A percentile compares a stretch with the other conserved stretches of the same genome.
phyloP scores from a whole-genome alignment of 768 basidiomycete genomes.

The Pulveroboletus ravenelii region DNA sequence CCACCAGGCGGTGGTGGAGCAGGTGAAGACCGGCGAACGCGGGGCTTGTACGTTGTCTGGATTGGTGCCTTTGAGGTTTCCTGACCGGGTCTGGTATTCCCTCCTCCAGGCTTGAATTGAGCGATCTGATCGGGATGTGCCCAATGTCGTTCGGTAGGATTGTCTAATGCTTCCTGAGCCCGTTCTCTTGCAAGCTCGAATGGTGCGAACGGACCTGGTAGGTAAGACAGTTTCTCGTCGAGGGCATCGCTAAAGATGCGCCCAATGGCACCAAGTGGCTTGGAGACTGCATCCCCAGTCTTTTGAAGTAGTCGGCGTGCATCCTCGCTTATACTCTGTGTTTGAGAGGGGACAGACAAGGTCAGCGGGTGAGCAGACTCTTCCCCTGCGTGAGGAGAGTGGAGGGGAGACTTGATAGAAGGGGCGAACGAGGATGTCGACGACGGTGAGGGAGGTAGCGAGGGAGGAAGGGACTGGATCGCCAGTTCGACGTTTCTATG shows the following conservation, averaged over 20 bases:
- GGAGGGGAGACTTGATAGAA: constrained; percentile 29
- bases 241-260: constrained; percentile 84
- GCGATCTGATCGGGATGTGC: constrained; percentile 35
- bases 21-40: constrained; percentile 55
- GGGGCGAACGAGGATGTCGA: constrained; percentile 36
- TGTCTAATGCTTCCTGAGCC: constrained; percentile 34
- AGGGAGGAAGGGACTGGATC: constrained; percentile 43
- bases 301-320: constrained; percentile 81
- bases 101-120: constrained; percentile 27
- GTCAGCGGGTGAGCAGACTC: constrained; percentile 82
- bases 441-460: constrained; percentile 28
- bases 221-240: constrained; percentile 61
- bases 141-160: constrained; percentile 35
- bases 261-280: constrained; percentile 84
- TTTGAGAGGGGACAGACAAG: constrained; percentile 44
- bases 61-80: constrained; percentile 27
- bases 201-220: constrained; percentile 67
- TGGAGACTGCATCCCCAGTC: constrained; percentile 86
- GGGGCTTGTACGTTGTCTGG: constrained; percentile 72
- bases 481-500: constrained; percentile 56
- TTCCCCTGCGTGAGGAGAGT: constrained; percentile 68
- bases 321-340: constrained; percentile 48
- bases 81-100: constrained; percentile 31
- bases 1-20: constrained; percentile 24
- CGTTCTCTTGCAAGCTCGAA: constrained; percentile 58